phyloP scores from a whole-genome alignment of 2,329 filamentous ascomycete species.

The Fusarium musae region DNA sequence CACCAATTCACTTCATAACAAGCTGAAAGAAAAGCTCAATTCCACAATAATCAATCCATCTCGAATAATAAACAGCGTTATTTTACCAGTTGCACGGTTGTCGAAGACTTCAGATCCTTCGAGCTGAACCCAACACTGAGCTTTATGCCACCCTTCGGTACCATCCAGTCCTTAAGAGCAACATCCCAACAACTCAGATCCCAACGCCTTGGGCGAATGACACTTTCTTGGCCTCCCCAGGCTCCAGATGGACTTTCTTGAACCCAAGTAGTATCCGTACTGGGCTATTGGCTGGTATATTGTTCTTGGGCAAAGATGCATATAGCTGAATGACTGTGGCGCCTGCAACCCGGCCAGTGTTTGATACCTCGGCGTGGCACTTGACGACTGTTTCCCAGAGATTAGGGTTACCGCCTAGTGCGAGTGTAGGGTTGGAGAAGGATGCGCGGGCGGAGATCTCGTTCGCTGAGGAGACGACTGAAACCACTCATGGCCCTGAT shows the following conservation, averaged over 20 bases:
- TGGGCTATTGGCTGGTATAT: slow-evolving; percentile 56
- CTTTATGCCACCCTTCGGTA: slow-evolving; percentile 41
- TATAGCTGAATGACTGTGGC: slow-evolving; percentile 67
- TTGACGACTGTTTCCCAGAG: neutral
- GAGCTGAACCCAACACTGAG: slow-evolving; percentile 44
- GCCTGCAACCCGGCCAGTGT: slow-evolving; percentile 56
- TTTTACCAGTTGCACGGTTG: neutral
- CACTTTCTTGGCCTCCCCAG: slow-evolving; percentile 54
- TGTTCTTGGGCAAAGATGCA: slow-evolving; percentile 52
- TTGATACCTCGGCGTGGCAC: neutral
- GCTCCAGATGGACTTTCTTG: slow-evolving; percentile 57
- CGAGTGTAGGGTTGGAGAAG: neutral
- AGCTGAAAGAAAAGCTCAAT: neutral
- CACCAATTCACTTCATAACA: neutral
- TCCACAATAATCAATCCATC: neutral
- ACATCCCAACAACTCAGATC: slow-evolving; percentile 63
- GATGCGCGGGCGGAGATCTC: neutral
- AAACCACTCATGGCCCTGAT: neutral
- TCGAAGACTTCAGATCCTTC: slow-evolving; percentile 27
- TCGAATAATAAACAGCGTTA: rapidly evolving
- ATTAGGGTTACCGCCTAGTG: neutral
- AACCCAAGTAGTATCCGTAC: slow-evolving; percentile 62
- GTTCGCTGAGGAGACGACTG: neutral
- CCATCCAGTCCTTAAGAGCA: slow-evolving; percentile 54
- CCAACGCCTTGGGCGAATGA: slow-evolving; percentile 56